Base-by-base conservation (phyloP, 257 asterid species). In the Osmanthus fragrans region DNA sequence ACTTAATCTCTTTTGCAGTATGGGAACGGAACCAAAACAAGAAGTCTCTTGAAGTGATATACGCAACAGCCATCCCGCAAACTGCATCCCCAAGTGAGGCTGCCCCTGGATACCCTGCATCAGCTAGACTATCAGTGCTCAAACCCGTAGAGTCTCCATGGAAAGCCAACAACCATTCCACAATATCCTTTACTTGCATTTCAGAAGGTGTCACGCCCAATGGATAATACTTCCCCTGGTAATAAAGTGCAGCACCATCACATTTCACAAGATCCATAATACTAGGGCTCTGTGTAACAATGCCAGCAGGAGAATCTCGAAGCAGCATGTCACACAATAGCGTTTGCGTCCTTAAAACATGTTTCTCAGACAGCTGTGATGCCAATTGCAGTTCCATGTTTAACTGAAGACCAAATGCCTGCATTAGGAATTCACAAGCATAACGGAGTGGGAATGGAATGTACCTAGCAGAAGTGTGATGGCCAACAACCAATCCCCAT, bases 401-500 rank as follows among this genome's bases (percentile, higher is more conserved):
- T 85, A 91, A 80, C 73, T 93, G 97, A 77, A 93, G 88, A 33
- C 97, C 97, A 33, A 93, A 93, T 8, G 97, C 97, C 82, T 91
- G 97, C 97, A 93, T 93, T 66, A 93, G 82, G 82, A 93, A 93
- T 75, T 93, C 97, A 77, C 97, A 93, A 37, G 97, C 97, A 77
- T 88, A 91, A 33, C 97, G 91, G 68, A 91, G 94, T 0, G 97
- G 97, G 87, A 93, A 93, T 5, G 97, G 94, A 75, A 87, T 74
- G 71, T 82, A 84, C 42, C 93, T 80, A 68, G 89, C 87, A 58
- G 94, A 89, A 56, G 96, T 88, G 85, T 93, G 97, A 68, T 93
- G 97, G 76, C 97, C 95, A 19, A 90, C 97, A 64, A 93, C 97
- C 87, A 93, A 84, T 23, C 97, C 97, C 97, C 97, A 93, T 13